A percentile compares a stretch with the other conserved stretches of the same genome.
Evolutionary conservation across 176 grass and related monocot genomes (phyloP).

Genomic region (Sorghum bicolor): Sorghum_bicolor_NCBIv3 NC_012873.2:45027001-45027500

Average conservation of each 20-base stretch:
- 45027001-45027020: conserved; percentile 69
- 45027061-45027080: no score
- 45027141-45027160: no score
- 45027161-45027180: not conserved
- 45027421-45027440: conserved; percentile 31
- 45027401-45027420: conserved; percentile 57
- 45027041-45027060: no score
- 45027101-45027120: no score
- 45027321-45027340: not conserved
- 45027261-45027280: not conserved
- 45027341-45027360: no score
- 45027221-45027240: not conserved
- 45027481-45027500: not conserved
- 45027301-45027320: not conserved
- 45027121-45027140: no score
- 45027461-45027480: conserved; percentile 28
- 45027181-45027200: not conserved
- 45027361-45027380: not conserved
- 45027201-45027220: not conserved
- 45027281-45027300: not conserved
- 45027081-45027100: no score
- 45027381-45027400: conserved; percentile 38
- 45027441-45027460: conserved; percentile 18
- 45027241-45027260: not conserved
- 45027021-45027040: no score